Evolutionary conservation across 768 basidiomycete species (phyloP), one percentile per base, ranked within the genome.

Genomic region (Hygrocybe punicea): DNA sequence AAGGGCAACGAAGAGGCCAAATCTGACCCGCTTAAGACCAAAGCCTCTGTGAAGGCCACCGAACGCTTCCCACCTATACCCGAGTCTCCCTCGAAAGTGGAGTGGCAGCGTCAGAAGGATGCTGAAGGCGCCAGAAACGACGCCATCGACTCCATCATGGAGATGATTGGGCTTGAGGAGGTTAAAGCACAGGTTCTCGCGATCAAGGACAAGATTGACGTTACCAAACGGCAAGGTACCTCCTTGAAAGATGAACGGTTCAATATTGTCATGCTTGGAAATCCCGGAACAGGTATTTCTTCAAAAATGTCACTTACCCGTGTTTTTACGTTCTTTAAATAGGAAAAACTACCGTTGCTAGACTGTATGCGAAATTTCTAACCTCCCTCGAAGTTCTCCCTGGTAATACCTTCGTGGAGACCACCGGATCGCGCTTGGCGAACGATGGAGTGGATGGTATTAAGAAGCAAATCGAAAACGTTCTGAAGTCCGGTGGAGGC

Each of bases 281-380:
- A 89, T 62, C 87, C 87, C 3, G 87, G 87, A 8, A 89, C 87
- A 67, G 87, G 87, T 87, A 56, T 25, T n/a, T 19, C 13, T 16
- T 25, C 14, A n/a, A n/a, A n/a, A n/a, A 10, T 5, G 14, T 9
- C 17, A 25, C 21, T 46, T 11, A 24, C 33, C 25, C 8, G 9
- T 56, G n/a, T 56, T 35, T 35, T 39, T 46, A 11, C n/a, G n/a
- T n/a, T n/a, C n/a, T n/a, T n/a, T 48, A 35, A 10, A 17, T 24
- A 87, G 86, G 85, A 10, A 87, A 87, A 73, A 88, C 86, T 0
- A 88, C 87, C 0, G 76, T 89, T 5, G 87, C 85, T 1, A 71
- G 86, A 16, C 72, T 77, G 34, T 89, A 86, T 60, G 84, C 83
- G 2, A 79, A 82, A 54, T 84, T 87, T 63, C 66, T 89, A 1